Evolutionary conservation across 805 yeast species (phyloP).

Genomic region (Pichia heedii): DNA sequence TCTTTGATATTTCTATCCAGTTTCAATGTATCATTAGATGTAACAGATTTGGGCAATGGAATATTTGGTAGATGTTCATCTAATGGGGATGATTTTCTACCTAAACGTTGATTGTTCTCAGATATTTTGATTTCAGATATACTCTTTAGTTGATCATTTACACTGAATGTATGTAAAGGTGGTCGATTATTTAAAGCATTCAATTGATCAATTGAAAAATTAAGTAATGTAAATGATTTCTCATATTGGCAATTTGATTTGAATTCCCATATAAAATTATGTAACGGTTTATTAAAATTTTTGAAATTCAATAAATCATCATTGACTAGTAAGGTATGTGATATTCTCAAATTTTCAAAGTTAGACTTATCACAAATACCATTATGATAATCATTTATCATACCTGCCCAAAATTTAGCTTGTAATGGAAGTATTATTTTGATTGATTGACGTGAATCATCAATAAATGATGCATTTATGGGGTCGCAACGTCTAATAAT

Average conservation of each 20-base stretch:
- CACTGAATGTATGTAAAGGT: not conserved
- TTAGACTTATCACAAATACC: conserved; percentile 19
- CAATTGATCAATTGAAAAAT: not conserved
- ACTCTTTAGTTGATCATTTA: no score
- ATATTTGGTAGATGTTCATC: not conserved
- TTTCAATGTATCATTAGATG: not conserved
- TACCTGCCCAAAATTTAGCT: conserved; percentile 26
- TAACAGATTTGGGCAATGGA: not conserved
- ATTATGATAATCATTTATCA: conserved; percentile 24
- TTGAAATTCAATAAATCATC: conserved; percentile 19
- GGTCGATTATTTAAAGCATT: not conserved
- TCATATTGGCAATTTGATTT: conserved; percentile 10
- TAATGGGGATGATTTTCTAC: not conserved
- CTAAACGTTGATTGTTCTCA: not conserved
- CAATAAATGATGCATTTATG: conserved; percentile 20
- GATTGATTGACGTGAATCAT: conserved; percentile 13
- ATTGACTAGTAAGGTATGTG: conserved; percentile 23
- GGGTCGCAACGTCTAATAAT: conserved; percentile 23
- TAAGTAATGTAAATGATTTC: not conserved
- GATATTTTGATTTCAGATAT: no score
- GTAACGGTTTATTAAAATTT: conserved; percentile 16
- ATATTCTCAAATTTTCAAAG: conserved; percentile 19
- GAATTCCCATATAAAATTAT: conserved; percentile 28
- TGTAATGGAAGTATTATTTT: conserved; percentile 24
- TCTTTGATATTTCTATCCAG: not conserved